Conservation (phyloP, 1,139 yeast genomes). For the Pichia sp. region DNA sequence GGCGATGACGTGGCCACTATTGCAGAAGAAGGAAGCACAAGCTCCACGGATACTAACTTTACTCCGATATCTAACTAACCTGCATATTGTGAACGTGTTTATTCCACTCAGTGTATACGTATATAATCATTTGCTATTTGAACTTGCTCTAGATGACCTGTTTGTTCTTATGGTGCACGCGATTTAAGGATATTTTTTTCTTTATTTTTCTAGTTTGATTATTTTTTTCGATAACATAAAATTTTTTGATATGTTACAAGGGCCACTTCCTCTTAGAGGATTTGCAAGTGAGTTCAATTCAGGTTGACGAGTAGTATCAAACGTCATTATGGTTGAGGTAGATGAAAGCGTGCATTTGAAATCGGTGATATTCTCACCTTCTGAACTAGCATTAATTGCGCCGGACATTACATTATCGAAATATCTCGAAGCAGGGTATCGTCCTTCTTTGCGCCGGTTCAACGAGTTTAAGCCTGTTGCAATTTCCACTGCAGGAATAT, state of each 20-base stretch:
- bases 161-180: neutral
- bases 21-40: neutral
- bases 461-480: slow-evolving; percentile 65
- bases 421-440: slow-evolving; percentile 65
- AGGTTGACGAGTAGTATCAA: neutral
- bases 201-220: neutral
- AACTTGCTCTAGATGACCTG: neutral
- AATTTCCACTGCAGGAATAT: slow-evolving; percentile 41
- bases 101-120: neutral
- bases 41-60: neutral
- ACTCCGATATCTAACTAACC: neutral
- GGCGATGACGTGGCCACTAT: neutral
- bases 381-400: slow-evolving; percentile 75
- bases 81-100: neutral
- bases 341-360: slow-evolving; percentile 19
- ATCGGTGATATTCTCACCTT: slow-evolving; percentile 66
- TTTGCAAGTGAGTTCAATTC: neutral
- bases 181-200: neutral
- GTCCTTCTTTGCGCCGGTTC: slow-evolving; percentile 68
- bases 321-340: neutral
- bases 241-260: neutral
- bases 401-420: slow-evolving; percentile 81
- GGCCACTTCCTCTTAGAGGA: neutral
- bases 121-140: neutral
- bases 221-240: neutral